phyloP scores from a whole-genome alignment of 2,329 filamentous ascomycete species.

The Aureobasidium sp. region DNA sequence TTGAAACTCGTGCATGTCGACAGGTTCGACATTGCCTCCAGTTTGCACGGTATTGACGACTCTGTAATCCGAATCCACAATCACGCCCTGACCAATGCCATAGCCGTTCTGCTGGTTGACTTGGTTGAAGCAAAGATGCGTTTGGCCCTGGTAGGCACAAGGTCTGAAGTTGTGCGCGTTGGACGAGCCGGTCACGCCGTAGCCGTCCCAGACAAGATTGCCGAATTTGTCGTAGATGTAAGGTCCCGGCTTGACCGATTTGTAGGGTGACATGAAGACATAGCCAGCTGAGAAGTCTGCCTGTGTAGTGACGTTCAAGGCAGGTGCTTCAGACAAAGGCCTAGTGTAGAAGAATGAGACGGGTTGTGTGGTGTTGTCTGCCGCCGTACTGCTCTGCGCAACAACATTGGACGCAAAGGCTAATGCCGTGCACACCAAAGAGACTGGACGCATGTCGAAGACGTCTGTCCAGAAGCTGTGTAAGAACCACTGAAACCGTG shows the following conservation, averaged over 20 bases:
- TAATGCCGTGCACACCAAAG: not conserved
- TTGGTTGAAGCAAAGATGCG: slow-evolving; percentile 43
- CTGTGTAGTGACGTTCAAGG: slow-evolving; percentile 21
- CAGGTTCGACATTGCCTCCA: slow-evolving; percentile 20
- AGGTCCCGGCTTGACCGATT: slow-evolving; percentile 19
- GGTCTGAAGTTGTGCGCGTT: slow-evolving; percentile 40
- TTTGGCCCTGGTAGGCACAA: slow-evolving; percentile 37
- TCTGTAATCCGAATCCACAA: slow-evolving; percentile 40
- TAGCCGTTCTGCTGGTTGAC: slow-evolving; percentile 40
- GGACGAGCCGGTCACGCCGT: slow-evolving; percentile 36
- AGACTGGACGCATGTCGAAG: not conserved
- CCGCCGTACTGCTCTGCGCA: not conserved
- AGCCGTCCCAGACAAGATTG: slow-evolving; percentile 33
- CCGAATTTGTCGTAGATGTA: slow-evolving; percentile 27
- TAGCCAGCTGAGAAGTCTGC: slow-evolving; percentile 19
- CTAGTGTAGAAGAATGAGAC: slow-evolving; percentile 23
- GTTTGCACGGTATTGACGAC: slow-evolving; percentile 37
- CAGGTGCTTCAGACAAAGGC: slow-evolving; percentile 21
- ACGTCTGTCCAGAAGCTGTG: not conserved
- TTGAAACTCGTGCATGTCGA: slow-evolving; percentile 43
- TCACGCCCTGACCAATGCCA: slow-evolving; percentile 39
- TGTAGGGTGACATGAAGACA: slow-evolving; percentile 24
- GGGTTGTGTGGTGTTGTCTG: slow-evolving; percentile 18
- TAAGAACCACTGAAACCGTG: not conserved
- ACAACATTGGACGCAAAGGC: not conserved